Evolutionary conservation across 2,329 filamentous ascomycete species (phyloP), one percentile per base, ranked within the genome.

Genomic region (Apiospora marii): DNA sequence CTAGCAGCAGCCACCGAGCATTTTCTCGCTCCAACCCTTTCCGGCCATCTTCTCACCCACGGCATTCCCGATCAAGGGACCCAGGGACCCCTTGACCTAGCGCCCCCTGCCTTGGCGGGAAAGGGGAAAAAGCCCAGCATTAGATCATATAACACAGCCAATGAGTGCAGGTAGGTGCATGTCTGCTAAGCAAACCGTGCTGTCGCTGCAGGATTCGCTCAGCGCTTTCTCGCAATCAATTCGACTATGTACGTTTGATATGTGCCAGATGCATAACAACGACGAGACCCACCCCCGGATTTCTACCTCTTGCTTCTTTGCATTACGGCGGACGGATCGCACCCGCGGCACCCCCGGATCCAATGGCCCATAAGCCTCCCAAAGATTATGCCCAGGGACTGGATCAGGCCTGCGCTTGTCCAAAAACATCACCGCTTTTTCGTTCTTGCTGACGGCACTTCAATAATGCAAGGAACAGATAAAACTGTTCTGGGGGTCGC

Each of bases 11-110:
- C 34, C 58, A 64, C 58, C 34, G 41, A 64, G 6, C 30, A 61
- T n/a, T 8, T 22, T n/a, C 30, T 41, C 49, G 24, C 49, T 14
- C 58, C 34, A 64, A 14, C 30, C 34, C 58, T 24, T 64, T 64
- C 58, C 58, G 19, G 58, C 34, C 34, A 41, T n/a, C 8, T 7
- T 61, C 53, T 37, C 22, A 61, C 16, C 51, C 34, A 61, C 53
- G 53, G 53, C 53, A 61, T 61, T 61, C 53, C 53, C 53, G 53
- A 34, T 19, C 53, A 61, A 37, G 53, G 53, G 53, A 61, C 53
- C 53, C 53, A 37, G 53, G 53, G 53, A 61, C 53, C 53, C 53
- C 30, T 61, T 61, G 24, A 41, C 37, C 24, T 27, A 61, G 53
- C 27, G 30, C 53, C 53, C 53, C 51, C 30, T n/a, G 19, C 16